A percentile compares a stretch with the other conserved stretches of the same genome.
Conservation (phyloP, 495 filamentous ascomycete genomes). For the Tuber melanosporum region DNA sequence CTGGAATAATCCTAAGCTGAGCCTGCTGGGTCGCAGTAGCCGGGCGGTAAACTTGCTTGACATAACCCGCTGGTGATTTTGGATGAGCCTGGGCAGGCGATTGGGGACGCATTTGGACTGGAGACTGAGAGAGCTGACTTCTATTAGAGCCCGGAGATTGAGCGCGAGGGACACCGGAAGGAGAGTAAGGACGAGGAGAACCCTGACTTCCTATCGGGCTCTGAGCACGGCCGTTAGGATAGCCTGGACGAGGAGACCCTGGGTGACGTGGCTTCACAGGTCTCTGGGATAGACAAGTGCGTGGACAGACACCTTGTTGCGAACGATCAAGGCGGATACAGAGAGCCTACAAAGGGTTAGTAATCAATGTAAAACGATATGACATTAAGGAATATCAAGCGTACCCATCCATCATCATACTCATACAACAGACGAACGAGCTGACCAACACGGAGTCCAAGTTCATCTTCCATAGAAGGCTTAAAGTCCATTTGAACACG, state of each 20-base stretch:
- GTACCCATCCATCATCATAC: conserved; percentile 90
- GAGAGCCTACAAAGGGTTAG: conserved; percentile 52
- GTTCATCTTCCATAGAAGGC: conserved; percentile 85
- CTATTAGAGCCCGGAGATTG: conserved; percentile 10
- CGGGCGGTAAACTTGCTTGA: conserved; percentile 35
- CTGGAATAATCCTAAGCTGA: conserved; percentile 16
- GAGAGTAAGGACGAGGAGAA: conserved; percentile 22
- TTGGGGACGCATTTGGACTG: conserved; percentile 7
- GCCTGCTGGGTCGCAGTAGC: conserved; percentile 17
- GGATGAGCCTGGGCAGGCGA: conserved; percentile 12
- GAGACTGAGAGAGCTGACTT: conserved; percentile 13
- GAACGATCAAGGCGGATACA: conserved; percentile 86
- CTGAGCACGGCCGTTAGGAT: conserved; percentile 41
- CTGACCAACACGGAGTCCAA: conserved; percentile 69
- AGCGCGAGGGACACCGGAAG: conserved; percentile 3
- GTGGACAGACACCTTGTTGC: conserved; percentile 83
- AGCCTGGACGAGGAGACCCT: conserved; percentile 45
- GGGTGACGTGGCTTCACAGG: conserved; percentile 77
- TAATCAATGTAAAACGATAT: conserved; percentile 47
- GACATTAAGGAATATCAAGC: conserved; percentile 6
- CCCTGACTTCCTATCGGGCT: conserved; percentile 15
- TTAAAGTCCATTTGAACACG: conserved; percentile 93
- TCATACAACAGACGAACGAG: conserved; percentile 85
- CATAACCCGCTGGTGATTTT: conserved; percentile 29
- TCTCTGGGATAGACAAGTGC: conserved; percentile 85